Conservation (phyloP, 495 filamentous ascomycete species). For the Penicillium crystallinum region DNA sequence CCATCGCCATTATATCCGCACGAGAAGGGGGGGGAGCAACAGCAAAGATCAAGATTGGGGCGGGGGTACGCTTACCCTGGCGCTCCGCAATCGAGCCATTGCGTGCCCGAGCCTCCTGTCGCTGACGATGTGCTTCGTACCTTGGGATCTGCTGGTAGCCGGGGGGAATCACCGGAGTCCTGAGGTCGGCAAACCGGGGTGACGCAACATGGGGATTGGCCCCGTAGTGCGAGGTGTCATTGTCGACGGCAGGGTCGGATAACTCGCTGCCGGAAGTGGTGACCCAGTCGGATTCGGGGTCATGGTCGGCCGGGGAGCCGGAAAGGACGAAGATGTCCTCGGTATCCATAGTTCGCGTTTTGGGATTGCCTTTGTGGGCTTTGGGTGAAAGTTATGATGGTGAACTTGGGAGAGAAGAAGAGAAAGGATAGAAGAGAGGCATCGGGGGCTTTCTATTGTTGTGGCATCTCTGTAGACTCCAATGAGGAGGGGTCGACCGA, state of each 20-base stretch:
- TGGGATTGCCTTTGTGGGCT: neutral
- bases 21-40: neutral
- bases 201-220: neutral
- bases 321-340: neutral
- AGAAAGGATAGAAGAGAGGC: too few relatives aligned
- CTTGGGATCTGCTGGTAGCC: neutral
- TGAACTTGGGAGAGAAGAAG: neutral
- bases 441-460: neutral
- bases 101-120: neutral
- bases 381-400: neutral
- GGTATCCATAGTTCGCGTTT: neutral
- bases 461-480: neutral
- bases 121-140: neutral
- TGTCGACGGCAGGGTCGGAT: neutral
- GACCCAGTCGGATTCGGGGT: neutral
- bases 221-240: neutral
- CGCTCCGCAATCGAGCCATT: neutral
- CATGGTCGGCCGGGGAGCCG: neutral
- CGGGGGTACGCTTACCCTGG: neutral
- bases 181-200: neutral
- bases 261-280: neutral
- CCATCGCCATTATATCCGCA: neutral
- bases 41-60: neutral
- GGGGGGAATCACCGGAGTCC: neutral
- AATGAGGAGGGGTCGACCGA: neutral